Base-by-base conservation (phyloP, 2,329 filamentous ascomycete species). In the Moelleriella libera region DNA sequence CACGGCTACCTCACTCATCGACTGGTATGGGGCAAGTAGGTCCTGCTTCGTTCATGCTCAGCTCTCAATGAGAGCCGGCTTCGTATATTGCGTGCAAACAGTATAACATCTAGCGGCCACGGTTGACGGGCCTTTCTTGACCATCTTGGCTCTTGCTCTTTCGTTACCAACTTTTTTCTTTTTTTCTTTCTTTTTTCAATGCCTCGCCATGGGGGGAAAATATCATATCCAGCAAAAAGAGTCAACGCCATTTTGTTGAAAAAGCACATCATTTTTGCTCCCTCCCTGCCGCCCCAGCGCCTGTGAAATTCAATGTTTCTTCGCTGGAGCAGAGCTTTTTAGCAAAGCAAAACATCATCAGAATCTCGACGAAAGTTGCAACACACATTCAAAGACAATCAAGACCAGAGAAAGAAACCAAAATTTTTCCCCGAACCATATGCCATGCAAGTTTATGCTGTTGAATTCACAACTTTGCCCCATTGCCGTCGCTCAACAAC, bases 381-480 rank as follows among this genome's bases (percentile, higher is more conserved):
- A 3, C 40, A 41, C 11, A 41, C 40, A 14, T 41, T 7, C 3
- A 5, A 45, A 58, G 53, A 28, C 37, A 54, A 47, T 49, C 21
- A 21, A 21, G 21, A 21, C 21, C 21, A 21, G 3, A 21, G 21
- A 21, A 21, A 21, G 21, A 55, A 53, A 55, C 50, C 43, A 41
- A 47, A 52, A 55, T 52, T 53, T 60, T 51, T 55, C 57, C 58
- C 58, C 56, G 54, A 57, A 52, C 58, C 55, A 59, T 54, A 62
- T 66, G 60, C 60, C 60, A 63, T 59, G 63, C 63, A 64, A 64
- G 59, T 64, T 64, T 60, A 64, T 67, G 63, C 64, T 67, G 64
- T 68, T 68, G 65, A 66, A 65, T 65, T 58, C 58, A 66, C 60
- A 66, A 61, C 55, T 63, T 63, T 62, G 54, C 49, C 59, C 61